These are phyloP conservation scores for Penicillium sp. DNA, from an alignment of 2,329 filamentous ascomycete genomes.

Conservation along the genomic window DNA sequence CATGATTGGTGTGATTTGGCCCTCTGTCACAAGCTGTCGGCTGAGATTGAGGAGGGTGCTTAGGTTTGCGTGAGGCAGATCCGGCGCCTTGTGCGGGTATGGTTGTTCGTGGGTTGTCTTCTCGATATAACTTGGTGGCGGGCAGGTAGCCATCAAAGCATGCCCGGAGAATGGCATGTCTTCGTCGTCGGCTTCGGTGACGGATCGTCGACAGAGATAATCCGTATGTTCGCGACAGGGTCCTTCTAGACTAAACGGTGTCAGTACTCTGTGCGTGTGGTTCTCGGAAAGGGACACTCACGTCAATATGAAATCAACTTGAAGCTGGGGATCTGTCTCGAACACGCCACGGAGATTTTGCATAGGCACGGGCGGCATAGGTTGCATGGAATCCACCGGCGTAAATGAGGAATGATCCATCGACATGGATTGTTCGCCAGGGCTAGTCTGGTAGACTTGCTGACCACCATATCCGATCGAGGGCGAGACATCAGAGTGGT, in stretches of 20 bases:
- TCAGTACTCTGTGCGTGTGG: neutral
- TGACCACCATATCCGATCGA: slow-evolving; percentile 26
- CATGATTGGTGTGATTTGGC: slow-evolving; percentile 88
- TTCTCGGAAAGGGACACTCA: slow-evolving; percentile 27
- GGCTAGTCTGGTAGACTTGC: slow-evolving; percentile 22
- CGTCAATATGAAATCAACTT: slow-evolving; percentile 51
- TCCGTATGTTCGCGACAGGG: slow-evolving; percentile 60
- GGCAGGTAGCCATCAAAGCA: slow-evolving; percentile 89
- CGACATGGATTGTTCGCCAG: slow-evolving; percentile 26
- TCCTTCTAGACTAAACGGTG: slow-evolving; percentile 56
- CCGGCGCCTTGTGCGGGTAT: slow-evolving; percentile 73
- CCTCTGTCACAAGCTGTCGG: slow-evolving; percentile 76
- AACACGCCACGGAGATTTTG: slow-evolving; percentile 42
- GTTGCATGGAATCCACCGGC: slow-evolving; percentile 10
- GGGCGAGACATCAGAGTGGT: slow-evolving; percentile 32
- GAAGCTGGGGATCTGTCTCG: slow-evolving; percentile 48
- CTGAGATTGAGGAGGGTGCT: slow-evolving; percentile 82
- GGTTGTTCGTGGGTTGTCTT: slow-evolving; percentile 54
- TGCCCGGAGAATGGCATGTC: slow-evolving; percentile 73
- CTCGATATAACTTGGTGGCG: slow-evolving; percentile 66
- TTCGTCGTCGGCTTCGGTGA: slow-evolving; percentile 59
- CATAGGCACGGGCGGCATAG: slow-evolving; percentile 17
- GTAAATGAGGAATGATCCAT: slow-evolving; percentile 26
- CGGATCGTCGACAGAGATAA: slow-evolving; percentile 80
- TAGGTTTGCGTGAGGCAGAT: slow-evolving; percentile 74